Conservation (phyloP, 2,329 filamentous ascomycete species). For the Fusarium stilboides region DNA sequence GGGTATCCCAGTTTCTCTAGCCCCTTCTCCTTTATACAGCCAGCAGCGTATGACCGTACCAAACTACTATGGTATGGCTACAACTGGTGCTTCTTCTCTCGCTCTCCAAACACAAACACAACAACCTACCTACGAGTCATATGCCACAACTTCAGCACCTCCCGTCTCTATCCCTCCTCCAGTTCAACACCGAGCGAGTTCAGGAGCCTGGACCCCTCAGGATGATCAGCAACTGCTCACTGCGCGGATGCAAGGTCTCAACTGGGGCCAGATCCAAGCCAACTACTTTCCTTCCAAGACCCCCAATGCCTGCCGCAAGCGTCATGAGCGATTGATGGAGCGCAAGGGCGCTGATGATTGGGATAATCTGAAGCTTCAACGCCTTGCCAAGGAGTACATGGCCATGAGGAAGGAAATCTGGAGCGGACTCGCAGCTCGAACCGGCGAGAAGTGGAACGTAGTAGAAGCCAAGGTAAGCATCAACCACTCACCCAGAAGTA, state of each 20-base stretch:
- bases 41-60: conserved; percentile 60
- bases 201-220: conserved; percentile 78
- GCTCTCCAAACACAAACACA: conserved; percentile 53
- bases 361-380: conserved; percentile 82
- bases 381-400: conserved; percentile 84
- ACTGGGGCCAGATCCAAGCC: conserved; percentile 86
- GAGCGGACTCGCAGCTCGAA: conserved; percentile 78
- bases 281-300: conserved; percentile 84
- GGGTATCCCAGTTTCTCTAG: conserved; percentile 58
- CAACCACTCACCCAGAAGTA: background rate
- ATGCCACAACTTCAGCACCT: conserved; percentile 53
- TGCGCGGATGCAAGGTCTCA: conserved; percentile 81
- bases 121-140: conserved; percentile 58
- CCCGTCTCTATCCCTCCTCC: conserved; percentile 57
- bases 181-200: conserved; percentile 70
- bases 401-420: conserved; percentile 85
- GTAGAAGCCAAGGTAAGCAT: conserved; percentile 72
- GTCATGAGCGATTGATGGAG: conserved; percentile 88
- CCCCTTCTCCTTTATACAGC: conserved; percentile 60
- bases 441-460: conserved; percentile 87
- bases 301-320: conserved; percentile 88
- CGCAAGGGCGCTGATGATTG: conserved; percentile 82
- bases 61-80: conserved; percentile 59
- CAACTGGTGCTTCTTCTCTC: conserved; percentile 53
- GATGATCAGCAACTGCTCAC: conserved; percentile 82